Evolutionary conservation across 192 early-diverging fungal species (phyloP), one percentile per base, ranked within the genome.

Genomic region (Pilobolus umbonatus): DNA sequence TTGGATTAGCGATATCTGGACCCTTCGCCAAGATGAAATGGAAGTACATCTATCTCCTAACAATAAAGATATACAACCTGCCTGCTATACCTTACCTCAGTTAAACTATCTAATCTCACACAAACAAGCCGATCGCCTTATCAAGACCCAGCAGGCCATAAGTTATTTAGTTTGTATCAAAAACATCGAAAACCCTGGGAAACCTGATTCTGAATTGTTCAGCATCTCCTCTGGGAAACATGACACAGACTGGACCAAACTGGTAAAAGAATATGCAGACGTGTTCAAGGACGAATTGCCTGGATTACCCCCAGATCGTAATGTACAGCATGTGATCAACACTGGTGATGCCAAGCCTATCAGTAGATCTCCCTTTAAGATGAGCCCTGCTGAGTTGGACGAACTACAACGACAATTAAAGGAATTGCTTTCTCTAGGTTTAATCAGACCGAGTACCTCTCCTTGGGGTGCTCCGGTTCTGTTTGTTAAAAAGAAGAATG

Each of bases 401-500:
- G 34, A 47, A 15, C 34, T 64, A 19, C 31, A 48, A 26, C 40
- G 21, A 49, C 55, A 64, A 22, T 3, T 56, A 2, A 26, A 64
- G 4, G 54, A 48, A 39, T 55, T 64, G 19, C 52, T 64, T 3
- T 1, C 26, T 5, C 24, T 64, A 12, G 29, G 62, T 0, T 12
- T 56, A 2, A 64, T 64, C 17, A 17, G 35, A 2, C 62, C 54
- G 0, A 56, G 31, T 5, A 31, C 55, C 8, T 64, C 62, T 0
- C 54, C 62, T 38, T 64, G 62, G 54, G 62, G 45, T 1, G 57
- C 45, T 12, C 32, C 44, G 17, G 57, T 59, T 1, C 28, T 52
- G 32, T 61, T 61, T 42, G 79, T 73, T 0, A 11, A 14, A 1
- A 80, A 81, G 57, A 82, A 83, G 52, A 64, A 69, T 56, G n/a